Conservation (phyloP, 805 yeast species). For the Saturnispora saitoi region DNA sequence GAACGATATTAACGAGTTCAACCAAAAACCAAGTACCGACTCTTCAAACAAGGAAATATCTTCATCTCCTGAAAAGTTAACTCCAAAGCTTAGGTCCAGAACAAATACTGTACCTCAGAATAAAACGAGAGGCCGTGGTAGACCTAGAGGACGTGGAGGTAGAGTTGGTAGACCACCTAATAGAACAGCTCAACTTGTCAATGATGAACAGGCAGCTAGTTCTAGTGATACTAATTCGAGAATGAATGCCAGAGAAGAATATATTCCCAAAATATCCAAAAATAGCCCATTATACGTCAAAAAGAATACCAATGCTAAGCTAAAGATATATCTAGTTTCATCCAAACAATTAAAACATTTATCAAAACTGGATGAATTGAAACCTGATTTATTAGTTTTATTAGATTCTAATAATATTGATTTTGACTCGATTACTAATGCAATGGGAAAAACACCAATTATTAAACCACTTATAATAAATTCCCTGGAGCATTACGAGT, state of each 20-base stretch:
- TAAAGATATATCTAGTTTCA: slow-evolving; percentile 33
- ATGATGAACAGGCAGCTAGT: background rate
- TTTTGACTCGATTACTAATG: slow-evolving; percentile 9
- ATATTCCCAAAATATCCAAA: slow-evolving; percentile 25
- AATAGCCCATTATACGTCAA: slow-evolving; percentile 22
- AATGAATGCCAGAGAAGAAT: slow-evolving; percentile 22
- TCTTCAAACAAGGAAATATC: background rate
- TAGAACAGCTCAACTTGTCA: background rate
- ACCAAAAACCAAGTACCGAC: slow-evolving; percentile 7
- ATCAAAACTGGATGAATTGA: slow-evolving; percentile 27
- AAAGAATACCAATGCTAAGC: slow-evolving; percentile 14
- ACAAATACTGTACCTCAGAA: background rate
- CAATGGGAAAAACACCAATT: slow-evolving; percentile 30
- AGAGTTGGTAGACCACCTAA: slow-evolving; percentile 4
- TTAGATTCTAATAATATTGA: slow-evolving; percentile 33
- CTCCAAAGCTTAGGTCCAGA: background rate
- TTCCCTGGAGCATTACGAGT: slow-evolving; percentile 36
- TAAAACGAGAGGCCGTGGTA: slow-evolving; percentile 6
- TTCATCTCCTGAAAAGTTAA: background rate
- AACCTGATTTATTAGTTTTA: slow-evolving; percentile 38
- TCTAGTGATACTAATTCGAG: background rate
- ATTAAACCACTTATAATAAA: slow-evolving; percentile 37
- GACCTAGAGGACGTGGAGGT: slow-evolving; percentile 4
- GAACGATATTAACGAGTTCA: slow-evolving; percentile 26
- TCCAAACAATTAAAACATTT: slow-evolving; percentile 36